Conservation (phyloP, 1,139 yeast species). For the Blastobotrys serpentis region DNA sequence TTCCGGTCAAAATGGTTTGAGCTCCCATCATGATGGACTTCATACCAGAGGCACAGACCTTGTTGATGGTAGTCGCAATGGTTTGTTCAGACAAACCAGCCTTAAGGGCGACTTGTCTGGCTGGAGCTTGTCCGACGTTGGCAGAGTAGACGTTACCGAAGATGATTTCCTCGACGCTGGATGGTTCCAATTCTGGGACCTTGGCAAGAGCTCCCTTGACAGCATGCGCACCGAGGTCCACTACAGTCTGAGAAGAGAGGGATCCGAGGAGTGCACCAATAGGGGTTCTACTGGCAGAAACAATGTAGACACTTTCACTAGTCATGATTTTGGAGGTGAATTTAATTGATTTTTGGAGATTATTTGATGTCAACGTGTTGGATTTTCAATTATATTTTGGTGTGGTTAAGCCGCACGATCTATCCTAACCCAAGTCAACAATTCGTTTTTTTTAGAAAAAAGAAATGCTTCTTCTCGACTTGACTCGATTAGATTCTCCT, state of each 20-base stretch:
- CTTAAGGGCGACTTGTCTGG: slow-evolving; percentile 92
- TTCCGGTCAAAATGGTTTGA: slow-evolving; percentile 83
- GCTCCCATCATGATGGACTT: slow-evolving; percentile 89
- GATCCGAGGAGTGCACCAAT: slow-evolving; percentile 90
- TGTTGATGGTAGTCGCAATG: slow-evolving; percentile 87
- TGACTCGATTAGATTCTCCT: no score
- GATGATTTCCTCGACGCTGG: slow-evolving; percentile 79
- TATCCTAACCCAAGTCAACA: no score
- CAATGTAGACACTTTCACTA: slow-evolving; percentile 66
- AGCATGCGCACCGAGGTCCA: slow-evolving; percentile 89
- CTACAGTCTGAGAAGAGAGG: slow-evolving; percentile 67
- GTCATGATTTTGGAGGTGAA: background rate
- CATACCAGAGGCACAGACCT: slow-evolving; percentile 97
- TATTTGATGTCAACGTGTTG: background rate
- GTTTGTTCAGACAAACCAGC: slow-evolving; percentile 79
- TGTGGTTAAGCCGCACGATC: no score
- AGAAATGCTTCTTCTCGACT: no score
- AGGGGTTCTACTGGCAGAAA: slow-evolving; percentile 90
- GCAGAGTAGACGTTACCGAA: slow-evolving; percentile 95
- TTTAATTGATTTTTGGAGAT: no score
- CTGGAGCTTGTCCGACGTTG: slow-evolving; percentile 95
- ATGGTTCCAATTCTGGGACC: slow-evolving; percentile 76
- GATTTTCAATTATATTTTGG: no score
- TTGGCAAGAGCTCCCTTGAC: slow-evolving; percentile 81
- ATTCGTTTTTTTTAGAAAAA: no score